Conservation (phyloP, 2,329 filamentous ascomycete genomes). For the Colletotrichum sp. region DNA sequence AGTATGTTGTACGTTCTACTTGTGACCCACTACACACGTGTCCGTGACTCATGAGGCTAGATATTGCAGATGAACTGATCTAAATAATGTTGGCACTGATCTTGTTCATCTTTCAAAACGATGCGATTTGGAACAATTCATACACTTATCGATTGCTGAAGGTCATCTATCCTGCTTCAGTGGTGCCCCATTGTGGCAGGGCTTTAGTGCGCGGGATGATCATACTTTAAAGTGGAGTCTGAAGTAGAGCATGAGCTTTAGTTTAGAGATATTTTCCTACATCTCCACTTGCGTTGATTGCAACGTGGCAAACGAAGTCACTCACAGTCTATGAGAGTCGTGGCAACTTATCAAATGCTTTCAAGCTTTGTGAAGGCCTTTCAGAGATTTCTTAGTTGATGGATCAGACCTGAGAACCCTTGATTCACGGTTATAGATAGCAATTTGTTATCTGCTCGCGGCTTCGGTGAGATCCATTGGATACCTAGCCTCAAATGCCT, state of each 20-base stretch:
- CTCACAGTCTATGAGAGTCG: background rate
- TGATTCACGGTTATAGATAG: accelerated
- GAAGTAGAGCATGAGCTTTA: background rate
- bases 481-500: background rate
- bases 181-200: background rate
- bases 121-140: background rate
- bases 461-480: background rate
- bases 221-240: background rate
- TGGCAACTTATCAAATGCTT: background rate
- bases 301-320: background rate
- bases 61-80: too few relatives aligned
- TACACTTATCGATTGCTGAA: background rate
- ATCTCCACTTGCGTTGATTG: background rate
- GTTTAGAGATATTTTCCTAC: background rate
- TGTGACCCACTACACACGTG: background rate
- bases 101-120: background rate
- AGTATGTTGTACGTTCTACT: background rate
- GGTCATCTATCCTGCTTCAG: background rate
- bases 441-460: background rate
- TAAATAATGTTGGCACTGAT: too few relatives aligned
- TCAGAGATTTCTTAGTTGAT: background rate
- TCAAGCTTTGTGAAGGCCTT: background rate
- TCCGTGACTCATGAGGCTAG: background rate
- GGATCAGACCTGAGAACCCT: background rate
- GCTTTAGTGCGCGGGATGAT: background rate